These are phyloP conservation scores for Ammopiptanthus mongolicus DNA, from an alignment of 306 rosid genomes.

Conservation along the genomic window DNA sequence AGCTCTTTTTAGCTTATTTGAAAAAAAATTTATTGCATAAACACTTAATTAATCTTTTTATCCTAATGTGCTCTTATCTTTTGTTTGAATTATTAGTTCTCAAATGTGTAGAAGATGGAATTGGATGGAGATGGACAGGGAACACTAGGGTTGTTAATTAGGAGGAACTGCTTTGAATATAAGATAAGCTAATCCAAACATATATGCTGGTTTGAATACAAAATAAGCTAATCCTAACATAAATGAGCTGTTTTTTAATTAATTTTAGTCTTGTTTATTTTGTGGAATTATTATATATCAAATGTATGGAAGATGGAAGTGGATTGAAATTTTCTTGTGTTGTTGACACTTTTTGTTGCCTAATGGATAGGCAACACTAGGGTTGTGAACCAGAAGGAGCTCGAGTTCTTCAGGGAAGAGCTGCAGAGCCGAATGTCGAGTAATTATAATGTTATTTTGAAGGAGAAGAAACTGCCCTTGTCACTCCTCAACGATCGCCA, in stretches of 20 bases:
- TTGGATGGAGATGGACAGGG: not conserved
- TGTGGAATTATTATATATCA: not conserved
- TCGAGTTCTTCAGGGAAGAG: constrained; percentile 78
- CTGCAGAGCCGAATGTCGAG: constrained; percentile 55
- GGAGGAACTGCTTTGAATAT: not conserved
- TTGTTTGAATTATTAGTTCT: too few species aligned
- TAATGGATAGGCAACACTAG: constrained; percentile 59
- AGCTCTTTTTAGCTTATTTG: too few species aligned
- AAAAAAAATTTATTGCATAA: too few species aligned
- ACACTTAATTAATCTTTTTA: too few species aligned
- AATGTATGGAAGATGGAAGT: not conserved
- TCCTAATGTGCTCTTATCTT: too few species aligned
- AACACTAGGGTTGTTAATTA: not conserved
- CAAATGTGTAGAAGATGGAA: not conserved
- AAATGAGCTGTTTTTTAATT: too few species aligned
- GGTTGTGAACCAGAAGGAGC: constrained; percentile 76
- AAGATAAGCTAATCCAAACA: too few species aligned
- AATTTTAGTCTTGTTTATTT: not conserved
- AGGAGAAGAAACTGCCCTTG: constrained; percentile 64
- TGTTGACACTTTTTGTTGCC: not conserved
- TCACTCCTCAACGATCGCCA: constrained; percentile 80
- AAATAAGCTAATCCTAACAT: too few species aligned
- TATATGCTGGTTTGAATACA: not conserved
- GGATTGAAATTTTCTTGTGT: not conserved
- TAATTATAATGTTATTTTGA: constrained; percentile 72